Conservation (phyloP, 768 basidiomycete species). For the Tulasnella sp. region DNA sequence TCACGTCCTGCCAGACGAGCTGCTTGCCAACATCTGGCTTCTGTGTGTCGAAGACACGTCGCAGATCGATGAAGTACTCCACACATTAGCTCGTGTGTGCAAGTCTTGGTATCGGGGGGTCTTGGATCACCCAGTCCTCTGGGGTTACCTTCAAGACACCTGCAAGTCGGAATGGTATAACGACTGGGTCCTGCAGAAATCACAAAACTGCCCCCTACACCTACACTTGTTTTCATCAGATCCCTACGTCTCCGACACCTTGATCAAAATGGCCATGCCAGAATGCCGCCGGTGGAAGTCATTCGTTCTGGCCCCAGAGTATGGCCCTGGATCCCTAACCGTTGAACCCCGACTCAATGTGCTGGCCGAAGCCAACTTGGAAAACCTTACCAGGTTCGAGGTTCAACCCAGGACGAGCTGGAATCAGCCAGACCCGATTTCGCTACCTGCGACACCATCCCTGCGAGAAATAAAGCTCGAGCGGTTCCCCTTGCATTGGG, state of each 20-base stretch:
- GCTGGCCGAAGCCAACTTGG: not conserved
- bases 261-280: not conserved
- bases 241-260: not conserved
- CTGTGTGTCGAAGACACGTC: not conserved
- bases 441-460: not conserved
- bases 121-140: not conserved
- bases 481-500: not conserved
- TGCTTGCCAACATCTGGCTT: not conserved
- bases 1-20: not conserved
- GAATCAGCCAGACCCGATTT: not conserved
- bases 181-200: not conserved
- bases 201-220: not conserved
- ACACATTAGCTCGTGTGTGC: not conserved
- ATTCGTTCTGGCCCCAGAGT: not conserved
- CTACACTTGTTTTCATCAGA: not conserved
- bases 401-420: not conserved
- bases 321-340: not conserved
- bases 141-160: not conserved
- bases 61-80: not conserved
- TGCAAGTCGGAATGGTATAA: slow-evolving; percentile 5
- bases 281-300: not conserved
- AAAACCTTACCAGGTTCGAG: not conserved
- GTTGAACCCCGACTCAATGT: not conserved
- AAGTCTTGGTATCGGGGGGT: not conserved
- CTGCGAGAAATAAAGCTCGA: not conserved